phyloP scores from a whole-genome alignment of 2,329 filamentous ascomycete genomes.

The Verticillium tricorpus region DNA sequence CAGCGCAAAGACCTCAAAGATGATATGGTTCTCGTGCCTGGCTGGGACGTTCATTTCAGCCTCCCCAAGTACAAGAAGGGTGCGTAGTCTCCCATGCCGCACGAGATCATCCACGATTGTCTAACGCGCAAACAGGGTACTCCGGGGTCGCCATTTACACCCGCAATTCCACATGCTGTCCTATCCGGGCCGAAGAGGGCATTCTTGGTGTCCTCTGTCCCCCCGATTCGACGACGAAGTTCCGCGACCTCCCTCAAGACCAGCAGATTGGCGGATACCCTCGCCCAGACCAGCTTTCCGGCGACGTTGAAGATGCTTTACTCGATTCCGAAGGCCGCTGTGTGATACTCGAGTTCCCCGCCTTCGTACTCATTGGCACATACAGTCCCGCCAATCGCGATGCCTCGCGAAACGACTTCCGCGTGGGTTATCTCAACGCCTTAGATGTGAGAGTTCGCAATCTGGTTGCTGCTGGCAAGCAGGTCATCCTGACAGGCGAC shows the following conservation, averaged over 20 bases:
- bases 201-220: slow-evolving; percentile 75
- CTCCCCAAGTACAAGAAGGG: slow-evolving; percentile 92
- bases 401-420: slow-evolving; percentile 76
- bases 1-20: slow-evolving; percentile 87
- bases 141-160: slow-evolving; percentile 96
- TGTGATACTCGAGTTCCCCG: slow-evolving; percentile 86
- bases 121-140: slow-evolving; percentile 59
- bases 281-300: slow-evolving; percentile 58
- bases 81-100: slow-evolving; percentile 23
- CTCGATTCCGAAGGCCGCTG: slow-evolving; percentile 92
- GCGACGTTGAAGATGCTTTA: slow-evolving; percentile 59
- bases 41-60: slow-evolving; percentile 96
- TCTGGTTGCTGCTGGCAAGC: slow-evolving; percentile 72
- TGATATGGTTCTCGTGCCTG: slow-evolving; percentile 91
- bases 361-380: slow-evolving; percentile 87
- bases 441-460: slow-evolving; percentile 84
- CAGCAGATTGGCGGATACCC: slow-evolving; percentile 90
- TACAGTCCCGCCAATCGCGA: slow-evolving; percentile 91
- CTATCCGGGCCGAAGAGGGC: slow-evolving; percentile 91
- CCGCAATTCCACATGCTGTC: slow-evolving; percentile 76
- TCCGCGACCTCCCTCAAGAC: slow-evolving; percentile 67
- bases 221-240: slow-evolving; percentile 66
- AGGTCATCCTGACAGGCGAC: slow-evolving; percentile 82
- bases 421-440: slow-evolving; percentile 72
- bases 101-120: background rate